These are phyloP conservation scores for Orbilia brochopaga DNA, from an alignment of 2,329 filamentous ascomycete genomes.

Conservation along the genomic window DNA sequence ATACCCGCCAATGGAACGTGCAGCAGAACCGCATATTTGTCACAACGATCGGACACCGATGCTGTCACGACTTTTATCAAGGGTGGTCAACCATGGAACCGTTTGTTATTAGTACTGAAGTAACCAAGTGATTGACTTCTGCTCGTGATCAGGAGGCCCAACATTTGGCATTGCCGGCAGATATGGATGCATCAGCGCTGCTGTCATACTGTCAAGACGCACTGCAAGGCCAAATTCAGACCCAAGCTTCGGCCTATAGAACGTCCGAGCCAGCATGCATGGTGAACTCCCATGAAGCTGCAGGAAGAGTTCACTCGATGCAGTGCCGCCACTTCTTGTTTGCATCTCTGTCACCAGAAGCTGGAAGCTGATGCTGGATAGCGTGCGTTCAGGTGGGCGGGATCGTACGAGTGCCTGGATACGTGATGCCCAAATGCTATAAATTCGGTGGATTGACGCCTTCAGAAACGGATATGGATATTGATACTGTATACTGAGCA, in stretches of 20 bases:
- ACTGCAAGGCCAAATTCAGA: not conserved
- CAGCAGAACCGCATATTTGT: too few relatives aligned
- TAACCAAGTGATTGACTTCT: too few relatives aligned
- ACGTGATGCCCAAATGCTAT: conserved; percentile 9
- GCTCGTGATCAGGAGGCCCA: too few relatives aligned
- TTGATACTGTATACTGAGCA: too few relatives aligned
- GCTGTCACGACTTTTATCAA: too few relatives aligned
- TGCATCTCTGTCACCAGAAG: not conserved
- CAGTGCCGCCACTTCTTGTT: conserved; percentile 12
- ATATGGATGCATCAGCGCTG: not conserved
- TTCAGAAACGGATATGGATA: too few relatives aligned
- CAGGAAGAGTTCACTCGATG: conserved; percentile 30
- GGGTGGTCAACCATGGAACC: too few relatives aligned
- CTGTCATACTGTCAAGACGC: not conserved
- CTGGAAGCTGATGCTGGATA: too few relatives aligned
- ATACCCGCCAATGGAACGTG: too few relatives aligned
- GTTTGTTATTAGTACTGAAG: too few relatives aligned
- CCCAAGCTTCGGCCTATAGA: not conserved
- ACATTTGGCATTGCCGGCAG: too few relatives aligned
- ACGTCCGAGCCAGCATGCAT: not conserved
- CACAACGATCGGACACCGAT: too few relatives aligned
- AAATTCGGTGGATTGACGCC: conserved; percentile 11
- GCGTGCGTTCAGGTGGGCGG: not conserved
- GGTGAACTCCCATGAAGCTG: conserved; percentile 20
- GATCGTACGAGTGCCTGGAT: not conserved